Evolutionary conservation across 163 green algal genomes (phyloP).

Genomic region (Scenedesmus sp.): DNA sequence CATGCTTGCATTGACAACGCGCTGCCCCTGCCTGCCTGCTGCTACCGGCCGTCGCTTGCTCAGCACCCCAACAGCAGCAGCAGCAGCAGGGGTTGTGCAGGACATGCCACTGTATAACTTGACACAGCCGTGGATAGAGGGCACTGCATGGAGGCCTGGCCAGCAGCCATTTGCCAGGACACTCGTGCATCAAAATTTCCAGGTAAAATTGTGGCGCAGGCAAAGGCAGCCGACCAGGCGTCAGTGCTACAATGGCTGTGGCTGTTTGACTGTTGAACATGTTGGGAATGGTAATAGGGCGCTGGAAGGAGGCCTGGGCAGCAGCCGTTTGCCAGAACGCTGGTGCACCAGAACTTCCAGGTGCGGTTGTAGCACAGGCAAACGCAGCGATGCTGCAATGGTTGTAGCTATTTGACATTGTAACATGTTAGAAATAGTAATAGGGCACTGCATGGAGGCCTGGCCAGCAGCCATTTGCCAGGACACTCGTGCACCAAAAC

Average conservation of each 20-base stretch:
- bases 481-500: no score
- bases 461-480: not conserved
- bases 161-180: not conserved
- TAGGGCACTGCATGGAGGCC: not conserved
- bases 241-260: no score
- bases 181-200: slow-evolving; percentile 6
- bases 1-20: no score
- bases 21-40: not conserved
- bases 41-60: not conserved
- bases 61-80: not conserved
- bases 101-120: slow-evolving; percentile 14
- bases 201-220: not conserved
- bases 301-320: not conserved
- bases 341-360: slow-evolving; percentile 11
- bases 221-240: no score
- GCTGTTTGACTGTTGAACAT: no score
- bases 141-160: not conserved
- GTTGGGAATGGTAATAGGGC: not conserved
- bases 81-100: not conserved
- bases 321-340: not conserved
- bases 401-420: no score
- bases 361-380: not conserved
- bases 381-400: no score
- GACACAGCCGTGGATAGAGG: not conserved
- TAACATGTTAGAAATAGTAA: not conserved